Percentiles rank a stretch among this genome's conserved stretches.
These are phyloP conservation scores for Trichoderma simmonsii DNA, from an alignment of 2,329 filamentous ascomycete species.

Conservation along the genomic window DNA sequence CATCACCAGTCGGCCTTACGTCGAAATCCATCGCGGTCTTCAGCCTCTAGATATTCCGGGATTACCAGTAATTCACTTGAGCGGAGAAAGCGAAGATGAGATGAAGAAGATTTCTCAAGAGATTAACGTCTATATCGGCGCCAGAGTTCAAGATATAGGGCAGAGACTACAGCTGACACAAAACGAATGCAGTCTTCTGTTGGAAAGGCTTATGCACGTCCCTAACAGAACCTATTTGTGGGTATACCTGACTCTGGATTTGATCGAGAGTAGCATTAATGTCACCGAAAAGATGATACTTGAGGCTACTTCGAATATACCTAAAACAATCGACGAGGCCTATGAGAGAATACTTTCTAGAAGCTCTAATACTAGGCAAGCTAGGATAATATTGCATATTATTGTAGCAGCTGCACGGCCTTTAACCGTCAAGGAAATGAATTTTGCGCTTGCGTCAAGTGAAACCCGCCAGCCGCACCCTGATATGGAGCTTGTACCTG, in stretches of 20 bases:
- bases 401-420: slow-evolving; percentile 26
- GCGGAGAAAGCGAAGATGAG: slow-evolving; percentile 22
- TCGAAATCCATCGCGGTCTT: slow-evolving; percentile 25
- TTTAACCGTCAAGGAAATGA: slow-evolving; percentile 27
- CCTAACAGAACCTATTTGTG: slow-evolving; percentile 29
- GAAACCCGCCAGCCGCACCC: slow-evolving; percentile 9
- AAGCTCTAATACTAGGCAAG: slow-evolving; percentile 18
- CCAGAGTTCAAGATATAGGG: slow-evolving; percentile 11
- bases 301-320: slow-evolving; percentile 19
- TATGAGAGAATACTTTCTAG: slow-evolving; percentile 28
- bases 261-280: background rate
- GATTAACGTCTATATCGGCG: slow-evolving; percentile 24
- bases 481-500: slow-evolving; percentile 12
- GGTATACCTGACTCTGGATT: slow-evolving; percentile 26
- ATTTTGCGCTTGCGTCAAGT: slow-evolving; percentile 21
- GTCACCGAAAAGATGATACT: slow-evolving; percentile 18
- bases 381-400: slow-evolving; percentile 25
- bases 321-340: slow-evolving; percentile 25
- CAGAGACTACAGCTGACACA: background rate
- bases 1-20: slow-evolving; percentile 32
- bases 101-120: slow-evolving; percentile 22
- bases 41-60: background rate
- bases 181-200: slow-evolving; percentile 16
- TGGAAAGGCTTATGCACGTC: slow-evolving; percentile 19
- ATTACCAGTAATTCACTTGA: slow-evolving; percentile 22